A percentile compares a stretch with the other conserved stretches of the same genome.
Conservation (phyloP, 495 filamentous ascomycete genomes). For the Daldinia concentrica region DNA sequence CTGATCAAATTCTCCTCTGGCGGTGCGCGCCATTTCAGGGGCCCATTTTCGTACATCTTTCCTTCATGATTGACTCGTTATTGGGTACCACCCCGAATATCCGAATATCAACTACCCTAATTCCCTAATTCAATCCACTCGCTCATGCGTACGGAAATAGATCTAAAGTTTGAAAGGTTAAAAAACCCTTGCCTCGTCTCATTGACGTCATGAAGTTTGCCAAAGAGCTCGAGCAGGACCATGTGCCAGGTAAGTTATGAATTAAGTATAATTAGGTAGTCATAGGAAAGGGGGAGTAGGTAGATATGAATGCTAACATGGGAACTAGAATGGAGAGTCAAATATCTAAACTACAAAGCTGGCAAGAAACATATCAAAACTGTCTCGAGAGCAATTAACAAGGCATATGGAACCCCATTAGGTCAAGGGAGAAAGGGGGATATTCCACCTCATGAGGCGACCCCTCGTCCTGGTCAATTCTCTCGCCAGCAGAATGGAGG, state of each 20-base stretch:
- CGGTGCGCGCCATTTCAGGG: conserved; percentile 6
- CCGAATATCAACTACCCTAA: background rate
- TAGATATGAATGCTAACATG: conserved; percentile 13
- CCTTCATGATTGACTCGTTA: background rate
- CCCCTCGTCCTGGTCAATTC: conserved; percentile 34
- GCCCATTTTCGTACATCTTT: conserved; percentile 6
- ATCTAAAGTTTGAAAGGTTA: conserved; percentile 17
- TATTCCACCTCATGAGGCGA: conserved; percentile 30
- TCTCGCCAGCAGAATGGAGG: conserved; percentile 38
- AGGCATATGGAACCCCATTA: conserved; percentile 65
- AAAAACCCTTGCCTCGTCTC: conserved; percentile 6
- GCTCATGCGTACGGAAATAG: conserved; percentile 17
- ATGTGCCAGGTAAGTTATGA: conserved; percentile 70
- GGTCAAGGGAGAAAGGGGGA: conserved; percentile 38
- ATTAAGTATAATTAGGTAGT: background rate
- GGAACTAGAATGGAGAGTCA: conserved; percentile 79
- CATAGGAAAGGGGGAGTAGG: background rate
- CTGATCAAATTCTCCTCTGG: conserved; percentile 13
- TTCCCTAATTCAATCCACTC: conserved; percentile 14
- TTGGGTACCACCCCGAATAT: background rate
- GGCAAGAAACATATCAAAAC: conserved; percentile 92
- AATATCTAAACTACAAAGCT: conserved; percentile 93
- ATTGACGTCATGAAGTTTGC: conserved; percentile 60
- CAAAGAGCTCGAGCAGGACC: conserved; percentile 83
- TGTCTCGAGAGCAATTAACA: conserved; percentile 73